Evolutionary conservation across 495 filamentous ascomycete species (phyloP).

Genomic region (Hypoxylon fragiforme): DNA sequence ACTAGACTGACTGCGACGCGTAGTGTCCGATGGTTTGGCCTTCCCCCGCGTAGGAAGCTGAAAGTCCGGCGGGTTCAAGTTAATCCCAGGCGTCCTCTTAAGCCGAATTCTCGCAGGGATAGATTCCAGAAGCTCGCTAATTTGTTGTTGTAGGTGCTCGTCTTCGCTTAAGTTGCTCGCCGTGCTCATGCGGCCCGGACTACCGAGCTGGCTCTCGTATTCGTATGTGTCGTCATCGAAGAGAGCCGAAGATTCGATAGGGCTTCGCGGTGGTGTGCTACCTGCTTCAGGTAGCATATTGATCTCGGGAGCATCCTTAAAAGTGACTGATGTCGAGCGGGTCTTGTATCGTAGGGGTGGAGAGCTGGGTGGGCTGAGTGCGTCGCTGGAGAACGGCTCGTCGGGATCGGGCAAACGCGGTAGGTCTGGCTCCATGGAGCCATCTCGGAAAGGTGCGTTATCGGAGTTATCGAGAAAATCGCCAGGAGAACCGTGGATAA

Average conservation of each 20-base stretch:
- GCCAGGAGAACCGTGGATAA: conserved; percentile 39
- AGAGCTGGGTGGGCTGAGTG: conserved; percentile 47
- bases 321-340: conserved; percentile 48
- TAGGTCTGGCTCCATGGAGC: conserved; percentile 42
- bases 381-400: conserved; percentile 41
- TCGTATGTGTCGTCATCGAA: conserved; percentile 45
- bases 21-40: conserved; percentile 36
- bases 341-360: conserved; percentile 45
- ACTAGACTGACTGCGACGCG: conserved; percentile 49
- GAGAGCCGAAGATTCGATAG: conserved; percentile 16
- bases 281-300: conserved; percentile 36
- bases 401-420: conserved; percentile 37
- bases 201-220: conserved; percentile 35
- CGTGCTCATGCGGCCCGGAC: conserved; percentile 38
- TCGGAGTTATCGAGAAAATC: conserved; percentile 34
- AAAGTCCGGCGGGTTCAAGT: conserved; percentile 53
- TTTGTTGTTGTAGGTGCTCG: conserved; percentile 79
- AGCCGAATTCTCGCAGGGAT: conserved; percentile 82
- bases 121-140: conserved; percentile 77
- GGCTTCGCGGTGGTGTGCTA: conserved; percentile 30
- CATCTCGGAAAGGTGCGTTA: conserved; percentile 26
- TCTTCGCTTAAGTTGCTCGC: conserved; percentile 44
- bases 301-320: conserved; percentile 47
- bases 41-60: conserved; percentile 47
- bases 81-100: conserved; percentile 55